Conservation (phyloP, 2,329 filamentous ascomycete genomes). For the Phymatotrichopsis omnivora region DNA sequence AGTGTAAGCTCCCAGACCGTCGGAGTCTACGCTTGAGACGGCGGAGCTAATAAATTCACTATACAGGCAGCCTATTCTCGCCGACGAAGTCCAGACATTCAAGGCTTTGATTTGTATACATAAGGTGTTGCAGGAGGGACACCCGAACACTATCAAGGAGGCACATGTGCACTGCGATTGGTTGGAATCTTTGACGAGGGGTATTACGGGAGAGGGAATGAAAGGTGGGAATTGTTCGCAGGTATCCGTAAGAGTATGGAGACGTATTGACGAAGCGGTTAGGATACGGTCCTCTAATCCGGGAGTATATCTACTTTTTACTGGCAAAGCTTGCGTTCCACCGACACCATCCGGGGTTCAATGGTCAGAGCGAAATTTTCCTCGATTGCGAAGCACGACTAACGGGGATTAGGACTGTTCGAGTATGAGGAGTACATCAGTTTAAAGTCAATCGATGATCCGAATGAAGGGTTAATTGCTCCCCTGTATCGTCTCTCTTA, state of each 20-base stretch:
- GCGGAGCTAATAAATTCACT: constrained; percentile 14
- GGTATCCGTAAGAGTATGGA: constrained; percentile 8
- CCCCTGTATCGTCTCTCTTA: not conserved
- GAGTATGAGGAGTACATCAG: constrained; percentile 99
- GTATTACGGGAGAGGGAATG: constrained; percentile 70
- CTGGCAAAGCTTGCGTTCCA: constrained; percentile 95
- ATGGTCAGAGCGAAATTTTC: constrained; percentile 47
- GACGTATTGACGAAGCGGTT: constrained; percentile 18
- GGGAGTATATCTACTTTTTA: constrained; percentile 93
- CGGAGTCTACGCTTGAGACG: not conserved
- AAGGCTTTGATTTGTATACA: constrained; percentile 96
- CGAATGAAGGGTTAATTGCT: constrained; percentile 70
- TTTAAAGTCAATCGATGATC: constrained; percentile 94
- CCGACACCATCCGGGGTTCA: constrained; percentile 93
- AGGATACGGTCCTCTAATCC: constrained; percentile 81
- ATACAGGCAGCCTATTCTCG: constrained; percentile 81
- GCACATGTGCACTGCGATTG: constrained; percentile 80
- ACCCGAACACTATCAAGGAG: constrained; percentile 76
- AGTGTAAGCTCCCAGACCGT: constrained; percentile 51
- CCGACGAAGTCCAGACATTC: constrained; percentile 97
- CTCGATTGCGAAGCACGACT: not conserved
- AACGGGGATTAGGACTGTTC: constrained; percentile 54
- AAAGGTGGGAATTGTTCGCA: constrained; percentile 49
- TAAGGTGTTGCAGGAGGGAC: constrained; percentile 94
- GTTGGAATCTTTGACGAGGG: constrained; percentile 85